Evolutionary conservation across 345 rosid genomes (phyloP).

Genomic region (Melastoma malabathricum): DNA sequence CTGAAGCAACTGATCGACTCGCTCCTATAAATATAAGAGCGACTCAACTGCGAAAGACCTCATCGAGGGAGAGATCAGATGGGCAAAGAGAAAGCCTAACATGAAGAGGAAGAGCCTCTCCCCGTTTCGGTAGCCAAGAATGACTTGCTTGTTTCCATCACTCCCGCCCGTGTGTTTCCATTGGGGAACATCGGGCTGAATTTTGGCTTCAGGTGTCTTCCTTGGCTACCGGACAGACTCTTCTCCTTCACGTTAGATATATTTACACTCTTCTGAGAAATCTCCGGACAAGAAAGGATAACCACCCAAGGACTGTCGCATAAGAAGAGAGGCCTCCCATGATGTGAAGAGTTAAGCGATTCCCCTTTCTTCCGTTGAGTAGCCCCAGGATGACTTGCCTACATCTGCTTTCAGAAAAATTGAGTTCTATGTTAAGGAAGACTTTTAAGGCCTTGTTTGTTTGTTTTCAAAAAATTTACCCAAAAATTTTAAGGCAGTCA

Average conservation of each 20-base stretch:
- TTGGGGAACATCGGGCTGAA: background rate
- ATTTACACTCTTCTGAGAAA: conserved; percentile 2
- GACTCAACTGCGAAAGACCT: background rate
- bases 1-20: too few relatives aligned
- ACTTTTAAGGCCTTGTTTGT: background rate
- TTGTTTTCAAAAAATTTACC: background rate
- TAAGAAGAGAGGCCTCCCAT: conserved; percentile 19
- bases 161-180: background rate
- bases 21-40: background rate
- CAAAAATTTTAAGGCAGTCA: too few relatives aligned
- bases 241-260: conserved; percentile 20
- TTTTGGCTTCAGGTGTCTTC: conserved; percentile 20
- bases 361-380: too few relatives aligned
- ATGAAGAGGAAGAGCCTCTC: conserved; percentile 22
- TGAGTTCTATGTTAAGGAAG: background rate
- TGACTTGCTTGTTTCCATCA: conserved; percentile 35
- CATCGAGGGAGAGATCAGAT: background rate
- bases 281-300: background rate
- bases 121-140: conserved; percentile 36
- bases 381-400: conserved; percentile 37
- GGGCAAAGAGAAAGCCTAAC: conserved; percentile 19
- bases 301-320: background rate
- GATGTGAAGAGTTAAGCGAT: conserved; percentile 14
- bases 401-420: background rate
- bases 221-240: conserved; percentile 28